These are phyloP conservation scores for Pinus albicaulis DNA, from an alignment of 75 land plant genomes.

Conservation along the genomic window DNA sequence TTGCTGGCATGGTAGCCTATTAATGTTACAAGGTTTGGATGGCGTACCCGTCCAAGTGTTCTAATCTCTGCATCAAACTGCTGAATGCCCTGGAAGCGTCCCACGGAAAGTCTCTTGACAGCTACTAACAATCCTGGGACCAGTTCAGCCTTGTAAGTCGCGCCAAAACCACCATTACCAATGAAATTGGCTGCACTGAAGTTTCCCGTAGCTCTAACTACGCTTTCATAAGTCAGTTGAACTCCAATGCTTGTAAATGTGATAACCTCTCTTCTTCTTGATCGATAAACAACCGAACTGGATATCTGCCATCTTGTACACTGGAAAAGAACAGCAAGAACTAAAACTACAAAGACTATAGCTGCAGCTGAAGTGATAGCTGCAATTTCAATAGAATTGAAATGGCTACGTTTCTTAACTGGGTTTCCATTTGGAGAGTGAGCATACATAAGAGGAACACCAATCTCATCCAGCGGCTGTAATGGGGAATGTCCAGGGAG, in stretches of 20 bases:
- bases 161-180: constrained; percentile 85
- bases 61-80: constrained; percentile 85
- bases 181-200: constrained; percentile 62
- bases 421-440: constrained; percentile 1
- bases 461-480: neutral
- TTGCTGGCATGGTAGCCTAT: constrained; percentile 79
- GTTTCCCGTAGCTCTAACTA: constrained; percentile 61
- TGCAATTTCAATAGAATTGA: constrained; percentile 40
- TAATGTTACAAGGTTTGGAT: constrained; percentile 73
- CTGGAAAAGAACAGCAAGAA: constrained; percentile 32
- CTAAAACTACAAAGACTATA: constrained; percentile 41
- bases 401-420: constrained; percentile 5
- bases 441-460: constrained; percentile 11
- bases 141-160: constrained; percentile 82
- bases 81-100: constrained; percentile 71
- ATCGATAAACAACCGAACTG: constrained; percentile 12
- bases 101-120: constrained; percentile 72
- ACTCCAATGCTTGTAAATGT: constrained; percentile 47
- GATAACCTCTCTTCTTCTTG: constrained; percentile 39
- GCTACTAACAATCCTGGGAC: constrained; percentile 65
- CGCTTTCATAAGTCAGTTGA: constrained; percentile 63
- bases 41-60: constrained; percentile 63
- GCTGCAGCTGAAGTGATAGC: constrained; percentile 39
- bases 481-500: neutral
- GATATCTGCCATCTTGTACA: constrained; percentile 25